These are phyloP conservation scores for Fusarium vanettenii DNA, from an alignment of 2,329 filamentous ascomycete genomes.

Conservation along the genomic window DNA sequence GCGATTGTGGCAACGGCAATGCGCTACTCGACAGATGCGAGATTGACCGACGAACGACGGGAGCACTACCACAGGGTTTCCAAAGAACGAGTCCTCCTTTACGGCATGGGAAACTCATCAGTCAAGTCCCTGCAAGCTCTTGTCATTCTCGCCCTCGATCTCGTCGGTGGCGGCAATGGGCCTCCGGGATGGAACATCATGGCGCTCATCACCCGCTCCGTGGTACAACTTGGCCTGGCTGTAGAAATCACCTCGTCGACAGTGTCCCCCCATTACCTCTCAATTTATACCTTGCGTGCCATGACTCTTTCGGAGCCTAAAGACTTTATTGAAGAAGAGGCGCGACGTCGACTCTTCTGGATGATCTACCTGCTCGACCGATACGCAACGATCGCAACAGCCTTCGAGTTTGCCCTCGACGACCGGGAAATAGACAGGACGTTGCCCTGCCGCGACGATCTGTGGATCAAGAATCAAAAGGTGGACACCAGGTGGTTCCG, in stretches of 20 bases:
- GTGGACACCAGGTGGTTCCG: conserved; percentile 89
- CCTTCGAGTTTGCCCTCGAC: conserved; percentile 90
- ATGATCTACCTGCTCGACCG: conserved; percentile 92
- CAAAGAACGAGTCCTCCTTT: conserved; percentile 87
- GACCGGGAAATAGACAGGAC: conserved; percentile 91
- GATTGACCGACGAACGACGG: conserved; percentile 78
- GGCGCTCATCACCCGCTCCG: conserved; percentile 87
- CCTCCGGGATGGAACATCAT: conserved; percentile 93
- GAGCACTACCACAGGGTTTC: conserved; percentile 82
- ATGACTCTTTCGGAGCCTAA: conserved; percentile 86
- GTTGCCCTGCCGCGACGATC: conserved; percentile 86
- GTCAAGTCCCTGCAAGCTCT: conserved; percentile 89
- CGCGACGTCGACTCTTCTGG: conserved; percentile 87
- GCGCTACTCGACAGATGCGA: conserved; percentile 81
- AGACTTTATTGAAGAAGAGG: conserved; percentile 91
- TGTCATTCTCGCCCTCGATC: conserved; percentile 86
- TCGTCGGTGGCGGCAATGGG: conserved; percentile 88
- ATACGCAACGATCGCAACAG: conserved; percentile 90
- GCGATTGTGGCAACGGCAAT: conserved; percentile 91
- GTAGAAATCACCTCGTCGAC: conserved; percentile 85
- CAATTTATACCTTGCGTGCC: conserved; percentile 88
- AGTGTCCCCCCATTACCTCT: conserved; percentile 81
- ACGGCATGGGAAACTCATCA: conserved; percentile 89
- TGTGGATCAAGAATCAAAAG: conserved; percentile 84
- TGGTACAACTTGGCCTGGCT: conserved; percentile 87